Evolutionary conservation across 2,329 filamentous ascomycete genomes (phyloP), one percentile per base, ranked within the genome.

Genomic region (Alternaria brassicae): DNA sequence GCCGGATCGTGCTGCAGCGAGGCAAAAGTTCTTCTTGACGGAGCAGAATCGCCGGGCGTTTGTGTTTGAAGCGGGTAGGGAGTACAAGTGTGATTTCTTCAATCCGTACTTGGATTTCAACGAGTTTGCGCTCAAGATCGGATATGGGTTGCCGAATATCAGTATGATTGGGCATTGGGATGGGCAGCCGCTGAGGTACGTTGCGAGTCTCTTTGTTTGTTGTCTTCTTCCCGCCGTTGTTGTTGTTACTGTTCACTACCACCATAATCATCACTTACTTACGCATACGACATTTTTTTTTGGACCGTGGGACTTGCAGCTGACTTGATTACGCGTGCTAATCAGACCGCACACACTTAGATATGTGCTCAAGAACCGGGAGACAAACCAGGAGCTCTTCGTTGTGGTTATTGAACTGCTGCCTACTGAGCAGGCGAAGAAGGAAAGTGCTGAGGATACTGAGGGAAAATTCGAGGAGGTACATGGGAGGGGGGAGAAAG

Each of bases 41-140:
- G 82, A 87, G 69, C 75, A 77, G 21, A 82, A 84, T 56, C 78
- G 87, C 64, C 82, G 83, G 63, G 75, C 77, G 2, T 91, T 89
- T 72, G 80, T 79, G 10, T 91, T 90, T 73, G 86, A 89, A 70
- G 80, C 81, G 49, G 88, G 86, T 0, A 80, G 87, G 63, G 79
- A 82, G 57, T 91, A 91, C 78, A 79, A 82, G 60, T 85, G 83
- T 63, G 89, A 91, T 75, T 98, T 99, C 78, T 96, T 89, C 78
- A 98, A 98, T 76, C 90, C 91, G 2, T 97, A 96, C 78, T 79
- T 99, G 44, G 92, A 96, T 77, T 97, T 98, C 76, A 90, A 88
- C 72, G 85, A 89, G 66, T 89, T 94, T 70, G 84, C 89, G 27
- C 79, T 95, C 21, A 84, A 86, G 63, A 67, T 78, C 7, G 75